These are phyloP conservation scores for Peronospora destructor DNA, from an alignment of 352 stramenopile genomes.

Conservation along the genomic window DNA sequence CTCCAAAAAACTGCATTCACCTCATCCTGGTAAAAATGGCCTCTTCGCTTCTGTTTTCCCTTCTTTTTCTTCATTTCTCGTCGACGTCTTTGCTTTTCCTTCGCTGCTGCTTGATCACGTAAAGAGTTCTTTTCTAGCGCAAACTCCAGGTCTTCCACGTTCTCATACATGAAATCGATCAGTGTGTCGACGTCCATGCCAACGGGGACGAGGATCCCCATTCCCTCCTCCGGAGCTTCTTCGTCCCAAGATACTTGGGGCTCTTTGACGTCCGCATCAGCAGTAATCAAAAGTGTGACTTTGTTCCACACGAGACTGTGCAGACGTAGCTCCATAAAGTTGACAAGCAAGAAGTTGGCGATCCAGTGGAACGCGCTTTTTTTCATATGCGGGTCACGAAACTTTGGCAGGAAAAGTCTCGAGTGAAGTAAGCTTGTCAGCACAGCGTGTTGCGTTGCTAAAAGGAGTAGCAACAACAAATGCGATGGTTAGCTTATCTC, in stretches of 20 bases:
- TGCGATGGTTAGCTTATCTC: slow-evolving; percentile 1
- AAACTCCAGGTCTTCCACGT: slow-evolving; percentile 55
- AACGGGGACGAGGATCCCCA: slow-evolving; percentile 62
- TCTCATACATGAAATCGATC: slow-evolving; percentile 56
- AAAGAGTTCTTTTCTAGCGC: slow-evolving; percentile 33
- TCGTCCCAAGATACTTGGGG: slow-evolving; percentile 49
- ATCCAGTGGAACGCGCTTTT: slow-evolving; percentile 69
- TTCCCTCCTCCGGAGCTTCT: slow-evolving; percentile 46
- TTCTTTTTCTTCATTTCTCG: slow-evolving; percentile 26
- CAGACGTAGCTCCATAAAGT: slow-evolving; percentile 79
- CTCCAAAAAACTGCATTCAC: slow-evolving; percentile 43
- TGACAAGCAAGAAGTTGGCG: slow-evolving; percentile 64
- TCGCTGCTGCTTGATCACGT: slow-evolving; percentile 5
- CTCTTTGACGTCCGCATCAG: slow-evolving; percentile 28
- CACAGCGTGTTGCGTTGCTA: slow-evolving; percentile 52
- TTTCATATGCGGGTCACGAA: slow-evolving; percentile 43
- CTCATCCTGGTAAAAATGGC: slow-evolving; percentile 59
- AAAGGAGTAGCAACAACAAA: neutral
- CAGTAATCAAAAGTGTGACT: slow-evolving; percentile 58
- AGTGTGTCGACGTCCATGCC: slow-evolving; percentile 47
- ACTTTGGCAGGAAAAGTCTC: slow-evolving; percentile 56
- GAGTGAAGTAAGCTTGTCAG: slow-evolving; percentile 51
- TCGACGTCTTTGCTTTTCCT: slow-evolving; percentile 15
- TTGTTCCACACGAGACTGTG: slow-evolving; percentile 84
- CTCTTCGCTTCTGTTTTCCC: slow-evolving; percentile 16